Base-by-base conservation (phyloP, 352 stramenopile genomes). In the Globisporangium lucens region DNA sequence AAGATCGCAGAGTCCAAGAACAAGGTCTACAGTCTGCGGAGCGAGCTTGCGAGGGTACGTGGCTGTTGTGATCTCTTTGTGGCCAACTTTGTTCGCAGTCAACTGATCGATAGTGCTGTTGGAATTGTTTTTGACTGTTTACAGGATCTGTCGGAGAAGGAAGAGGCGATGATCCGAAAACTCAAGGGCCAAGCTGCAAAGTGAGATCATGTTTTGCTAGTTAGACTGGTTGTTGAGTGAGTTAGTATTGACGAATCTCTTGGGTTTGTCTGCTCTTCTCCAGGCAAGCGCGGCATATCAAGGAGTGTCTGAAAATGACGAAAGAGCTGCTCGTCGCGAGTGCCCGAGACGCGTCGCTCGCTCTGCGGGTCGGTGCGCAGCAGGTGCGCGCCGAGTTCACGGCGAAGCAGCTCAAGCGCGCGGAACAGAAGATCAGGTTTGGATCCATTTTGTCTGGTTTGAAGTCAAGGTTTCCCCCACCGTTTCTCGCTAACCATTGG, bases 71-170 rank as follows among this genome's bases (percentile, higher is more conserved):
- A 24, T 24, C 24, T 24, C 24, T 24, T 24, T 24, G 24, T 24
- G 24, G 24, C 24, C 24, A 24, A 24, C 24, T 24, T 24, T 24
- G 24, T 24, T 24, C 24, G 24, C 24, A 24, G 24, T 24, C 24
- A 24, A 24, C 24, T 24, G 24, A 24, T 24, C 24, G 24, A 24
- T 24, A 24, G 24, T 24, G 24, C 24, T 24, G 24, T 24, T 24
- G 24, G 24, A 24, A 24, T 24, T 24, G 24, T 24, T 24, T 24
- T 27, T 58, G 20, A 0, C 17, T 36, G n/a, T 47, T 47, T 61
- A 8, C 36, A 92, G 82, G 88, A 94, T 65, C 60, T 92, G 13
- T 94, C 86, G 1, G 78, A 85, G 17, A 93, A 90, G 51, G 83
- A 94, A 53, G 83, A 92, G 29, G 82, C 78, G 4, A 80, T 93